Base-by-base conservation (phyloP, 2,329 filamentous ascomycete genomes). In the Penicillium sclerotigenum region DNA sequence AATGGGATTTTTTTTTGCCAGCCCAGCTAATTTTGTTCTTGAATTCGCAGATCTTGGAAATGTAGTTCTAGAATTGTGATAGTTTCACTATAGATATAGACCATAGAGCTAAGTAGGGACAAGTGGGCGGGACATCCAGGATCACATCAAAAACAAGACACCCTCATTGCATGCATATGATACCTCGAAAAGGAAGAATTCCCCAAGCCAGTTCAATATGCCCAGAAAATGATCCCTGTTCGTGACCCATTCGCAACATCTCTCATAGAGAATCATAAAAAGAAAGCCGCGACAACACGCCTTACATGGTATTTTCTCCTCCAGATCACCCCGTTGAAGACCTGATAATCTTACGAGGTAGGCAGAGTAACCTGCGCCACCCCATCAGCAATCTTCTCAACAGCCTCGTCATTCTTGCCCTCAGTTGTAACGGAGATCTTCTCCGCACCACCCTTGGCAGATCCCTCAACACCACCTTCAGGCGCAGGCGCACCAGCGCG, bases 281-380 rank as follows among this genome's bases (percentile, higher is more conserved):
- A 22, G n/a, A 47, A 54, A 14, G 10, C 28, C 29, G 31, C 31
- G n/a, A 22, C 47, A 55, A 24, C 47, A 7, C 52, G 47, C 53
- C 47, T 55, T 45, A 28, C 18, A 42, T 40, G 40, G 40, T 46
- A 51, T 33, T 53, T 45, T 41, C 42, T 47, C 8, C 20, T 18
- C 29, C 10, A 41, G n/a, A 42, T 20, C 28, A 26, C 20, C 34
- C 2, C 13, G 8, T 29, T 14, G 16, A 47, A 47, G 13, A 14
- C 11, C 18, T 42, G 9, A 26, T 5, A 14, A 45, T 54, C 51
- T 58, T 58, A 77, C 16, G 75, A 77, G 13, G 69, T 71, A n/a
- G 74, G 73, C 47, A 78, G 65, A 22, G 73, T 72, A 47, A 77
- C 73, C 60, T 77, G 73, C 26, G 73, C 67, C 42, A 78, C 72